Conservation (phyloP, 1,139 yeast species). For the Pichia sp. region DNA sequence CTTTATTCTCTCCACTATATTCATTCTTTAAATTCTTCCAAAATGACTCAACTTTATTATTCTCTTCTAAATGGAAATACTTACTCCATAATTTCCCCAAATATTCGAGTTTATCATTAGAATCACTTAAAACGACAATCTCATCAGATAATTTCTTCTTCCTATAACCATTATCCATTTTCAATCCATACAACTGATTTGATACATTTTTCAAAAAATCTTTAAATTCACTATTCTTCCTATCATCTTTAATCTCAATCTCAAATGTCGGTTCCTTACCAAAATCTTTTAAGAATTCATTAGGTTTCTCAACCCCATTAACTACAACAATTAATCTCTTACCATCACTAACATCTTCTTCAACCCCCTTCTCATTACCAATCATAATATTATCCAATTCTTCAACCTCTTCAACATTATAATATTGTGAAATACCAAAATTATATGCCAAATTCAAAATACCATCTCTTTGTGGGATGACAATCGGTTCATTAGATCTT, state of each 20-base stretch:
- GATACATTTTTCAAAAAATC: slow-evolving; percentile 22
- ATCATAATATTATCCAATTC: slow-evolving; percentile 24
- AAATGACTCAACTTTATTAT: slow-evolving; percentile 30
- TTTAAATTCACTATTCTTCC: slow-evolving; percentile 16
- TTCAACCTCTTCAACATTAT: slow-evolving; percentile 29
- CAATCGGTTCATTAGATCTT: slow-evolving; percentile 5
- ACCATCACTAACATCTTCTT: slow-evolving; percentile 3
- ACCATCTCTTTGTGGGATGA: slow-evolving; percentile 23
- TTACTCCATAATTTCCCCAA: slow-evolving; percentile 24
- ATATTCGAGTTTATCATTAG: slow-evolving; percentile 12
- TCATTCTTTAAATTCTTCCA: slow-evolving; percentile 33
- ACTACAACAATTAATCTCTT: slow-evolving; percentile 31
- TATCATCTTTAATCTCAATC: slow-evolving; percentile 19
- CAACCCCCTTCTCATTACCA: slow-evolving; percentile 15
- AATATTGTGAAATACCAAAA: slow-evolving; percentile 33
- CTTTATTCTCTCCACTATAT: slow-evolving; percentile 11
- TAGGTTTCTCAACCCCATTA: slow-evolving; percentile 35
- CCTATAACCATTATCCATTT: slow-evolving; percentile 7
- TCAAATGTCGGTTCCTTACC: slow-evolving; percentile 18
- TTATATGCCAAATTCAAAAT: slow-evolving; percentile 36
- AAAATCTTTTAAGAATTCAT: slow-evolving; percentile 24
- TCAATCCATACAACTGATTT: slow-evolving; percentile 14
- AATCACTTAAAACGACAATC: slow-evolving; percentile 28
- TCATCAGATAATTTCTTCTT: slow-evolving; percentile 32
- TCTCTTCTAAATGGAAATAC: slow-evolving; percentile 30